Conservation (phyloP, 257 asterid genomes). For the Verbascum thapsus region DNA sequence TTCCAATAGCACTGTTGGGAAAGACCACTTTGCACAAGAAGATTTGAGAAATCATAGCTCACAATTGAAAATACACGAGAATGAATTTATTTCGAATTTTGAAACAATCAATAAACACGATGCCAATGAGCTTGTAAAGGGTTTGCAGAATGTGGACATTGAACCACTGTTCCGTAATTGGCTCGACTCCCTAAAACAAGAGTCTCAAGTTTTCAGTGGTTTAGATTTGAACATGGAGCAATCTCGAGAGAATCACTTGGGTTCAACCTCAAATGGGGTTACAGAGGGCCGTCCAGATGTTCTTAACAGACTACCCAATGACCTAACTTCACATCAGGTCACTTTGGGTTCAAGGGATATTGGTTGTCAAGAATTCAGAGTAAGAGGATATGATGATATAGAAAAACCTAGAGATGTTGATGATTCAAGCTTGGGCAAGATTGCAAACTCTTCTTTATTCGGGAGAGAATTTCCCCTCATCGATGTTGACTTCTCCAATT, state of each 20-base stretch:
- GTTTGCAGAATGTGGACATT: slow-evolving; percentile 37
- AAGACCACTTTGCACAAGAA: slow-evolving; percentile 31
- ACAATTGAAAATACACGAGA: slow-evolving; percentile 31
- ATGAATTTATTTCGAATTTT: slow-evolving; percentile 28
- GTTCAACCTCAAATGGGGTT: slow-evolving; percentile 27
- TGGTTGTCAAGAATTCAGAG: slow-evolving; percentile 31
- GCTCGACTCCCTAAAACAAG: slow-evolving; percentile 34
- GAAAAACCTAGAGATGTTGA: slow-evolving; percentile 35
- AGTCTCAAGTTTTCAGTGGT: slow-evolving; percentile 31
- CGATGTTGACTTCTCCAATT: slow-evolving; percentile 46
- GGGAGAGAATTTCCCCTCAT: slow-evolving; percentile 46
- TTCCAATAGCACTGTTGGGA: slow-evolving; percentile 16
- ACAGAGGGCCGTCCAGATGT: slow-evolving; percentile 29
- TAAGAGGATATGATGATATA: slow-evolving; percentile 31
- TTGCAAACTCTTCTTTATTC: slow-evolving; percentile 34
- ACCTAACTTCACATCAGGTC: slow-evolving; percentile 37
- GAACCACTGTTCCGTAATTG: slow-evolving; percentile 31
- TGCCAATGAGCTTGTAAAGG: slow-evolving; percentile 29
- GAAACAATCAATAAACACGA: slow-evolving; percentile 33
- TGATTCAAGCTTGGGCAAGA: slow-evolving; percentile 37
- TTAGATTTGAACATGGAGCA: slow-evolving; percentile 34
- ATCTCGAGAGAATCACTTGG: slow-evolving; percentile 30
- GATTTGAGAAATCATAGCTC: slow-evolving; percentile 34
- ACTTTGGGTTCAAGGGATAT: slow-evolving; percentile 25
- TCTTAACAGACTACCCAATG: slow-evolving; percentile 34